Conservation (phyloP, 495 filamentous ascomycete species). For the Chlorociboria aeruginascens region DNA sequence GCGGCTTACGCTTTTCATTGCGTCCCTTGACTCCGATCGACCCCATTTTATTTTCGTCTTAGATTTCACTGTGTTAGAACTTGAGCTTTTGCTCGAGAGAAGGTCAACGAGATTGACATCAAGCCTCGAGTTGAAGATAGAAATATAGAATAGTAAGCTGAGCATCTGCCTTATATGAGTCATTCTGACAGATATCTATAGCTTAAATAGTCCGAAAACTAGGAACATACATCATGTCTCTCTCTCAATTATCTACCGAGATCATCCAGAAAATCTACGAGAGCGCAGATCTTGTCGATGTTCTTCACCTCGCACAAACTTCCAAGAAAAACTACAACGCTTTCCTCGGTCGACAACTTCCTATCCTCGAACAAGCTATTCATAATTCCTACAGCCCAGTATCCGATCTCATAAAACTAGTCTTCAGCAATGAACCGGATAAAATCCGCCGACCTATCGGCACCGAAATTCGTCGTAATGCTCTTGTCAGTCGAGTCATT, state of each 20-base stretch:
- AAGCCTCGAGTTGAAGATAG: neutral
- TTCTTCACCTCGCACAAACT: slow-evolving; percentile 41
- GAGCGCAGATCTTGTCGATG: slow-evolving; percentile 37
- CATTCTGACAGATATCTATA: neutral
- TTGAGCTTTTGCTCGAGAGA: slow-evolving; percentile 1
- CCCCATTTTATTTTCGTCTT: slow-evolving; percentile 10
- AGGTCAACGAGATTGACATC: slow-evolving; percentile 18
- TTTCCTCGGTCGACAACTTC: slow-evolving; percentile 38
- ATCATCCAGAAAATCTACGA: slow-evolving; percentile 49
- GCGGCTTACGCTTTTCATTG: slow-evolving; percentile 18
- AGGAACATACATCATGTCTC: slow-evolving; percentile 14
- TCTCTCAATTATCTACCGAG: slow-evolving; percentile 47
- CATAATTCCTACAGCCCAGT: slow-evolving; percentile 51
- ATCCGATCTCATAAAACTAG: slow-evolving; percentile 45
- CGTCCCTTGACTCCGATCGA: slow-evolving; percentile 11
- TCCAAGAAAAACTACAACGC: slow-evolving; percentile 42
- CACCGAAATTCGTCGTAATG: slow-evolving; percentile 16
- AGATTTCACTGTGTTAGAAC: slow-evolving; percentile 6
- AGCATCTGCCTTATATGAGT: no score
- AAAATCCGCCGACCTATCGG: slow-evolving; percentile 15
- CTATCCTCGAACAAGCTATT: slow-evolving; percentile 38
- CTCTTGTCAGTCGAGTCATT: slow-evolving; percentile 13
- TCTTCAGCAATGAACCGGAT: slow-evolving; percentile 26
- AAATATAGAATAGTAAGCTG: slow-evolving; percentile 11
- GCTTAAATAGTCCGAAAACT: neutral